phyloP scores from a whole-genome alignment of 352 stramenopile genomes.

The Blastocystis sp. region DNA sequence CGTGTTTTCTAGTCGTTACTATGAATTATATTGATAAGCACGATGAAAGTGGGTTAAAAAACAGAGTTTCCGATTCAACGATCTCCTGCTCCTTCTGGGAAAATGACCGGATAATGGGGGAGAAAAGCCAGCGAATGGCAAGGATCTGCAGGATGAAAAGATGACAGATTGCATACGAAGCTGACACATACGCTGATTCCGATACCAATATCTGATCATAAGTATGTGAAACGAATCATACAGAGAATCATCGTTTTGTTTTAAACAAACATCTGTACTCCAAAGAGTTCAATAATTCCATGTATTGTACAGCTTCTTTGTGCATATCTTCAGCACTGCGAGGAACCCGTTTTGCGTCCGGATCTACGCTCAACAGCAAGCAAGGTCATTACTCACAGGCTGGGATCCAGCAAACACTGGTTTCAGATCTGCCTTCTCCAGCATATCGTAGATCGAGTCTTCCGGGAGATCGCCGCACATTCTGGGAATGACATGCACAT shows the following conservation, averaged over 20 bases:
- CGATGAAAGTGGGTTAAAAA: conserved; percentile 16
- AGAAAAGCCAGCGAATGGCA: neutral
- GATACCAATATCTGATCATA: neutral
- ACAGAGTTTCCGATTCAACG: neutral
- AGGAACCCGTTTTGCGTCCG: conserved; percentile 73
- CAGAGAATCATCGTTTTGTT: neutral
- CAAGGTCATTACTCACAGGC: neutral
- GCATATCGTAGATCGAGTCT: conserved; percentile 83
- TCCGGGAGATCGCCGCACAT: conserved; percentile 72
- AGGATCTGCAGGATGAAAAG: neutral
- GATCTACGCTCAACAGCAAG: conserved; percentile 67
- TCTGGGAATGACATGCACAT: conserved; percentile 71
- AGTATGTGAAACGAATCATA: neutral
- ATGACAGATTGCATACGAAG: neutral
- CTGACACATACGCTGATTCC: neutral
- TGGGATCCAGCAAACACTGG: neutral
- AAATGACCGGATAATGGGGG: conserved; percentile 12
- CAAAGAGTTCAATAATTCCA: conserved; percentile 64
- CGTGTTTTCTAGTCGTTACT: neutral
- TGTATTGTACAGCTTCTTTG: conserved; percentile 70
- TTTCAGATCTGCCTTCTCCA: conserved; percentile 71
- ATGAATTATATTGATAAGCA: neutral
- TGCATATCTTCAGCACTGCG: conserved; percentile 77
- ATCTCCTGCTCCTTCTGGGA: neutral
- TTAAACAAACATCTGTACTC: neutral